These are phyloP conservation scores for Aspergillus ibericus DNA, from an alignment of 2,329 filamentous ascomycete genomes.

Conservation along the genomic window DNA sequence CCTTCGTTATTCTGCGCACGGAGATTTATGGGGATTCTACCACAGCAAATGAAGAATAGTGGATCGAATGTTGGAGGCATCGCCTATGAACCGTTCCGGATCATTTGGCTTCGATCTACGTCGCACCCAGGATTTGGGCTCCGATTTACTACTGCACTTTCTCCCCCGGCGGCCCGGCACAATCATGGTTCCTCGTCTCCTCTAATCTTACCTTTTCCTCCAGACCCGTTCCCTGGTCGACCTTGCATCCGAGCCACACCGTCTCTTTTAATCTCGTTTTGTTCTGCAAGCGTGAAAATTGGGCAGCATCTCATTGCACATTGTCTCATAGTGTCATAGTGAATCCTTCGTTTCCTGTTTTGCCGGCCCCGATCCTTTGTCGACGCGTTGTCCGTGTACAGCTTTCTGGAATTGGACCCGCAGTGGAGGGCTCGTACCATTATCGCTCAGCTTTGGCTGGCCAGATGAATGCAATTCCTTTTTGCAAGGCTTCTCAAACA, in stretches of 20 bases:
- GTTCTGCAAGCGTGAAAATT: constrained; percentile 26
- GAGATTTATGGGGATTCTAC: constrained; percentile 16
- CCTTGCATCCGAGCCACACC: constrained; percentile 30
- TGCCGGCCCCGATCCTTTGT: constrained; percentile 10
- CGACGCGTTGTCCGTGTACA: constrained; percentile 9
- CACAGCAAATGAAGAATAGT: constrained; percentile 12
- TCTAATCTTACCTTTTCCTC: constrained; percentile 15
- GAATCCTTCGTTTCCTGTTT: constrained; percentile 19
- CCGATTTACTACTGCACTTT: constrained; percentile 14
- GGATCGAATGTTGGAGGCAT: constrained; percentile 15
- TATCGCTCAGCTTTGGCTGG: constrained; percentile 11
- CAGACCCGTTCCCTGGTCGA: constrained; percentile 12
- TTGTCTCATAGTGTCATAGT: constrained; percentile 25
- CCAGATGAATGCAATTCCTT: constrained; percentile 9
- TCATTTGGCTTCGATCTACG: constrained; percentile 25
- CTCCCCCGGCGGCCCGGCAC: constrained; percentile 11
- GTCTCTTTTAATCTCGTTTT: constrained; percentile 27
- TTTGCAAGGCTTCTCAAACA: constrained; percentile 7
- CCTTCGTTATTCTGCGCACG: constrained; percentile 14
- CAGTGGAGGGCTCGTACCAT: constrained; percentile 12
- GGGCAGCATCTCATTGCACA: constrained; percentile 29
- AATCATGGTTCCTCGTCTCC: constrained; percentile 13
- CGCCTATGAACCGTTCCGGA: constrained; percentile 5
- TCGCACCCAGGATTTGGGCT: constrained; percentile 16
- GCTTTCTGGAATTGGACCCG: constrained; percentile 17